Conservation (phyloP, 495 filamentous ascomycete species). For the Hypoxylon rickii region DNA sequence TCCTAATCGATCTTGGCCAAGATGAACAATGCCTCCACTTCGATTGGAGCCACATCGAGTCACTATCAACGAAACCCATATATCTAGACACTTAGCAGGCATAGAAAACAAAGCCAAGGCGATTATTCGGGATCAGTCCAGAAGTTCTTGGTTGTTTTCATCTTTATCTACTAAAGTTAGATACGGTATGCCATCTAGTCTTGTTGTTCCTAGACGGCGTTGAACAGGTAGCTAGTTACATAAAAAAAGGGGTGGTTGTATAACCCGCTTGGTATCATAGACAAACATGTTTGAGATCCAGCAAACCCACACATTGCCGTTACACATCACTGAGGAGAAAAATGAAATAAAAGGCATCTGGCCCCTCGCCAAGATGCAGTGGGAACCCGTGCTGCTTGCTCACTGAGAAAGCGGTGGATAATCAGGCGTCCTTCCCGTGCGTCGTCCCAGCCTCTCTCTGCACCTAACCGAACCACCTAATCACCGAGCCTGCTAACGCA, state of each 20-base stretch:
- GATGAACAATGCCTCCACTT: not conserved
- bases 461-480: too few relatives aligned
- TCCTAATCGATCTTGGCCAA: too few relatives aligned
- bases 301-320: constrained; percentile 14
- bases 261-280: constrained; percentile 21
- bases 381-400: constrained; percentile 3
- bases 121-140: too few relatives aligned
- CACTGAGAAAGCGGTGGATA: constrained; percentile 10
- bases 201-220: too few relatives aligned
- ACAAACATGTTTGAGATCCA: constrained; percentile 31
- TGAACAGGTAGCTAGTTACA: constrained; percentile 13
- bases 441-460: constrained; percentile 31
- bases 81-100: too few relatives aligned
- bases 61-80: too few relatives aligned
- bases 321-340: constrained; percentile 3
- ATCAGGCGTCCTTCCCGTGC: constrained; percentile 16
- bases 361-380: constrained; percentile 6
- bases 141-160: not conserved
- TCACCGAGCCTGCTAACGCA: not conserved
- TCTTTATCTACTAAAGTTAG: not conserved
- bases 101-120: too few relatives aligned
- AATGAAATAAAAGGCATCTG: not conserved
- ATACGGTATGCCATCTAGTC: not conserved
- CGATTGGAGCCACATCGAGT: not conserved
- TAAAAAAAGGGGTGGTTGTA: constrained; percentile 10